Conservation (phyloP, 352 stramenopile genomes). For the Phytophthora multivora region DNA sequence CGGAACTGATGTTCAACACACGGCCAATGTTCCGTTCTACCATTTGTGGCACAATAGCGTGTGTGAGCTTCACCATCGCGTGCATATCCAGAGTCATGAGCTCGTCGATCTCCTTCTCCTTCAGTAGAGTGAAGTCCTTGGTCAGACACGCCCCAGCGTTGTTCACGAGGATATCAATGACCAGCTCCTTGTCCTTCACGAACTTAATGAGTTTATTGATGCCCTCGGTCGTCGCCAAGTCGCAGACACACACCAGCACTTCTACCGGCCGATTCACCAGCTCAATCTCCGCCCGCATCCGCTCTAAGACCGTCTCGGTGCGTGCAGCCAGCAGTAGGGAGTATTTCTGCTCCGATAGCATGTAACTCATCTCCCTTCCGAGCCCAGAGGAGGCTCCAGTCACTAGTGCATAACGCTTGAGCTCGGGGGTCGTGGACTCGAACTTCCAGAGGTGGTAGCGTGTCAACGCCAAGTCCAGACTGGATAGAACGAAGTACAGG, state of each 20-base stretch:
- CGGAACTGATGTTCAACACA: slow-evolving; percentile 84
- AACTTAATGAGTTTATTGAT: slow-evolving; percentile 65
- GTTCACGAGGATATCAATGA: slow-evolving; percentile 89
- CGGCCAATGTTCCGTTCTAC: slow-evolving; percentile 62
- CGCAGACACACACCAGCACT: slow-evolving; percentile 62
- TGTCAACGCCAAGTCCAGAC: slow-evolving; percentile 61
- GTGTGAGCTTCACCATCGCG: slow-evolving; percentile 63
- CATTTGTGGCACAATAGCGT: slow-evolving; percentile 78
- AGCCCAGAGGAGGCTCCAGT: slow-evolving; percentile 80
- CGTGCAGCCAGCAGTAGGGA: slow-evolving; percentile 74
- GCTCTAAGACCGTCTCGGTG: slow-evolving; percentile 61
- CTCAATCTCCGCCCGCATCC: slow-evolving; percentile 78
- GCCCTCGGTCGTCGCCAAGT: slow-evolving; percentile 56
- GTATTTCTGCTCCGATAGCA: slow-evolving; percentile 82
- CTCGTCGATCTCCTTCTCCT: slow-evolving; percentile 49
- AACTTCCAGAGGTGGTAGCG: slow-evolving; percentile 75
- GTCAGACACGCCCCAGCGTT: slow-evolving; percentile 60
- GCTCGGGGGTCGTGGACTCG: slow-evolving; percentile 48
- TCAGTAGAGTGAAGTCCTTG: slow-evolving; percentile 51
- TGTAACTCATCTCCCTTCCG: slow-evolving; percentile 77
- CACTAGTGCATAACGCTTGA: slow-evolving; percentile 67
- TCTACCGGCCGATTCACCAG: slow-evolving; percentile 65
- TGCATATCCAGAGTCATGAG: slow-evolving; percentile 78
- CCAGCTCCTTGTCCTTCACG: slow-evolving; percentile 56
- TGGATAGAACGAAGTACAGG: slow-evolving; percentile 52